phyloP scores from a whole-genome alignment of 805 yeast genomes.

The Yarrowia divulgata region DNA sequence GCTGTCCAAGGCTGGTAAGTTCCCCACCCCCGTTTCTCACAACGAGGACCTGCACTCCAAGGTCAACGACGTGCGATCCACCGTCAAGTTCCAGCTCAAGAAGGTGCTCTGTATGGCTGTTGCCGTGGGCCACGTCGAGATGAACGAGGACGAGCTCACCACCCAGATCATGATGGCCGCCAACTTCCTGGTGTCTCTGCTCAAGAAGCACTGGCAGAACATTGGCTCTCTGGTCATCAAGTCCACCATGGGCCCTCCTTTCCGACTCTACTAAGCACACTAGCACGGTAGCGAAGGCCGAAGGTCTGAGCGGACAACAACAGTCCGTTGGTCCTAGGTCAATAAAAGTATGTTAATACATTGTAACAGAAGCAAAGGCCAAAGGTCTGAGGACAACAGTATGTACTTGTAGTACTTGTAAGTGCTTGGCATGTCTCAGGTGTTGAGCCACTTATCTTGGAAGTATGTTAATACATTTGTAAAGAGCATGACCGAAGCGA shows the following conservation, averaged over 20 bases:
- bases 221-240: conserved; percentile 99
- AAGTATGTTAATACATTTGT: too few species aligned
- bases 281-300: too few species aligned
- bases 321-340: too few species aligned
- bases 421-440: too few species aligned
- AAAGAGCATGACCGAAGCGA: too few species aligned
- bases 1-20: conserved; percentile 99
- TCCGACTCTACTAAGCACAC: conserved; percentile 88
- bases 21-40: conserved; percentile 99
- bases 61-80: conserved; percentile 97
- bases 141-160: conserved; percentile 95
- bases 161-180: conserved; percentile 98
- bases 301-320: too few species aligned
- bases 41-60: conserved; percentile 95
- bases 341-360: too few species aligned
- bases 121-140: conserved; percentile 99
- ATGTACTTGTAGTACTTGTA: too few species aligned
- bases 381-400: too few species aligned
- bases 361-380: too few species aligned
- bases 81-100: conserved; percentile 99
- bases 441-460: too few species aligned
- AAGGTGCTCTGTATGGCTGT: conserved; percentile 99
- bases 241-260: conserved; percentile 99
- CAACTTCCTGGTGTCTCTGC: conserved; percentile 98
- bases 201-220: conserved; percentile 99